A percentile compares a stretch with the other conserved stretches of the same genome.
Conservation (phyloP, 106 monocot species). For the Dendrobium catenatum region DNA sequence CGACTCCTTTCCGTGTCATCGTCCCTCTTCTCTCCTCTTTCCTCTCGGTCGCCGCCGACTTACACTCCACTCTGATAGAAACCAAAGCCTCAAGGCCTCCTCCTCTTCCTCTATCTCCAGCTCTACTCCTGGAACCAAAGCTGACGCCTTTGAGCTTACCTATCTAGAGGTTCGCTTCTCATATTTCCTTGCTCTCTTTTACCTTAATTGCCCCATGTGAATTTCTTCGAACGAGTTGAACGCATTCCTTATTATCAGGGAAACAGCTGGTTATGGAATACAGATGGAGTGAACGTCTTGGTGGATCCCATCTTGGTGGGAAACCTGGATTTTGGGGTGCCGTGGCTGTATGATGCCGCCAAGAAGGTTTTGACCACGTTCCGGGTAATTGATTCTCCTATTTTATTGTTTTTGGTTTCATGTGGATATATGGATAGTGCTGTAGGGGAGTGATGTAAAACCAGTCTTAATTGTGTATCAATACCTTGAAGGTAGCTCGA, state of each 20-base stretch:
- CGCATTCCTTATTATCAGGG: slow-evolving; percentile 26
- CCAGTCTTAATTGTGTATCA: not conserved
- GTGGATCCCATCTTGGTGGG: slow-evolving; percentile 92
- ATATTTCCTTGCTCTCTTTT: not conserved
- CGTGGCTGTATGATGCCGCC: slow-evolving; percentile 77
- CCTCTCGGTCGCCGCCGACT: not conserved
- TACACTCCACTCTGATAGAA: not conserved
- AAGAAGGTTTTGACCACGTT: slow-evolving; percentile 65
- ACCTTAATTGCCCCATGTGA: not conserved
- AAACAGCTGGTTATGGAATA: slow-evolving; percentile 91
- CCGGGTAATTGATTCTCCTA: slow-evolving; percentile 19
- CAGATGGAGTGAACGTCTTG: slow-evolving; percentile 51
- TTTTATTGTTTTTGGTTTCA: slow-evolving; percentile 4
- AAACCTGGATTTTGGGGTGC: slow-evolving; percentile 84
- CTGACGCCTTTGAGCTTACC: slow-evolving; percentile 36
- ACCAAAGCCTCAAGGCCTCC: not conserved
- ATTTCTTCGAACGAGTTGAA: not conserved
- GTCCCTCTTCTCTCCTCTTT: not conserved
- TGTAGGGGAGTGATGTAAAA: not conserved
- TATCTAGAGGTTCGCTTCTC: slow-evolving; percentile 44
- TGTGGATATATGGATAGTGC: not conserved
- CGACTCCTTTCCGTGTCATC: not conserved
- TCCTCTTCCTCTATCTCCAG: not conserved
- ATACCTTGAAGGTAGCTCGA: slow-evolving; percentile 42
- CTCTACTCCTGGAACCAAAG: not conserved